A percentile compares a stretch with the other conserved stretches of the same genome.
These are phyloP conservation scores for Cynara cardunculus DNA, from an alignment of 129 eudicot genomes.

Conservation along the genomic window DNA sequence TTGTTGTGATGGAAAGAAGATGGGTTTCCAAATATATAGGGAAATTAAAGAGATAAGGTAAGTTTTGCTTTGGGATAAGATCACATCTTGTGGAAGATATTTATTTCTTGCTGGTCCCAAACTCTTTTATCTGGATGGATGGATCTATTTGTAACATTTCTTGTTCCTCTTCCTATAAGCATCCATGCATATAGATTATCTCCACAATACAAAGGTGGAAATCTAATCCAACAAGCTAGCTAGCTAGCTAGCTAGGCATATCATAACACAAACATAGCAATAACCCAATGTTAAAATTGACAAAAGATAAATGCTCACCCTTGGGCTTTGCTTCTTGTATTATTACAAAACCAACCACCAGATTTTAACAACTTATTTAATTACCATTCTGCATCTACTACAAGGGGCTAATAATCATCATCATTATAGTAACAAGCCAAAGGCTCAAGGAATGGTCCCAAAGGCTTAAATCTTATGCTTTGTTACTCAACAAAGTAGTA, in stretches of 20 bases:
- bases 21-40: constrained; percentile 4
- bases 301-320: neutral
- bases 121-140: too few species aligned
- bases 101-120: neutral
- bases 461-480: neutral
- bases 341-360: neutral
- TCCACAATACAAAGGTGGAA: too few species aligned
- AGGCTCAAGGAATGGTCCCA: neutral
- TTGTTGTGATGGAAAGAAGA: neutral
- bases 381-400: neutral
- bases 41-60: constrained; percentile 27
- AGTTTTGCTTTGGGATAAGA: constrained; percentile 28
- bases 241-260: too few species aligned
- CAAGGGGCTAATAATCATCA: neutral
- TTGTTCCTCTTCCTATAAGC: too few species aligned
- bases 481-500: neutral
- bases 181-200: too few species aligned
- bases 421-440: neutral
- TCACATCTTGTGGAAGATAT: constrained; percentile 28
- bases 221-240: too few species aligned
- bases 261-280: too few species aligned
- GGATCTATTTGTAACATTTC: too few species aligned
- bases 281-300: too few species aligned
- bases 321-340: too few species aligned
- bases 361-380: too few species aligned